These are phyloP conservation scores for Hyaloscypha finlandica DNA, from an alignment of 495 filamentous ascomycete species.

Conservation along the genomic window DNA sequence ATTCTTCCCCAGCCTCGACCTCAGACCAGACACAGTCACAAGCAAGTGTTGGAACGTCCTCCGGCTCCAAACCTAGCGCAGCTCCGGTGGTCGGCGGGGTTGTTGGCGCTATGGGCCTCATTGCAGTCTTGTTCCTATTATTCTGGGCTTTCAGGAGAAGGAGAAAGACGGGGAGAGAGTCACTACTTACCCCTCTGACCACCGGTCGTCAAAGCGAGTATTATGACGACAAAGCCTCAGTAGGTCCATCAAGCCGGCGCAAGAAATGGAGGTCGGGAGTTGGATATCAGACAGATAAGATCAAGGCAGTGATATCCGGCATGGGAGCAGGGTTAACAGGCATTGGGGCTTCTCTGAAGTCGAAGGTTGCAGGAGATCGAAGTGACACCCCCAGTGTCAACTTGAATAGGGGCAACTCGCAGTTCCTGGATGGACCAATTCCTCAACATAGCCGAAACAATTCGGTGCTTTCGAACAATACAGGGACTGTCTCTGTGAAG, in stretches of 20 bases:
- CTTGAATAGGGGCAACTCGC: constrained; percentile 51
- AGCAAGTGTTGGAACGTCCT: constrained; percentile 14
- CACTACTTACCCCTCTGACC: constrained; percentile 47
- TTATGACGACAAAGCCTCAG: constrained; percentile 43
- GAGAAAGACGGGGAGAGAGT: constrained; percentile 43
- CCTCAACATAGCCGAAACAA: constrained; percentile 43
- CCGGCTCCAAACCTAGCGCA: constrained; percentile 19
- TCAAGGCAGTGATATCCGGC: constrained; percentile 36
- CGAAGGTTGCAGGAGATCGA: constrained; percentile 33
- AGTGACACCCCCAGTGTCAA: constrained; percentile 46
- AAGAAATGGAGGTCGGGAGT: constrained; percentile 37
- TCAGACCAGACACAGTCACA: constrained; percentile 18
- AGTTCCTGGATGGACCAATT: constrained; percentile 45
- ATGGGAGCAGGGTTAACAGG: constrained; percentile 24
- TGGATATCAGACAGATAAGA: constrained; percentile 39
- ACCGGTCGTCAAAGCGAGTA: constrained; percentile 30
- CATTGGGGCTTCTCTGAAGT: constrained; percentile 37
- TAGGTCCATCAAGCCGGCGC: constrained; percentile 43
- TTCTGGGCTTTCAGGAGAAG: constrained; percentile 50
- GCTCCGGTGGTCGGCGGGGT: constrained; percentile 49
- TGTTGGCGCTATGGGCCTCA: constrained; percentile 46
- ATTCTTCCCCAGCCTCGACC: constrained; percentile 1
- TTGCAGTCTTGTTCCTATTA: constrained; percentile 47
- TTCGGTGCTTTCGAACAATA: constrained; percentile 21
- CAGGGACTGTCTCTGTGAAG: constrained; percentile 24